Conservation (phyloP, 202 grass and related monocot species). For the Zizania palustris region DNA sequence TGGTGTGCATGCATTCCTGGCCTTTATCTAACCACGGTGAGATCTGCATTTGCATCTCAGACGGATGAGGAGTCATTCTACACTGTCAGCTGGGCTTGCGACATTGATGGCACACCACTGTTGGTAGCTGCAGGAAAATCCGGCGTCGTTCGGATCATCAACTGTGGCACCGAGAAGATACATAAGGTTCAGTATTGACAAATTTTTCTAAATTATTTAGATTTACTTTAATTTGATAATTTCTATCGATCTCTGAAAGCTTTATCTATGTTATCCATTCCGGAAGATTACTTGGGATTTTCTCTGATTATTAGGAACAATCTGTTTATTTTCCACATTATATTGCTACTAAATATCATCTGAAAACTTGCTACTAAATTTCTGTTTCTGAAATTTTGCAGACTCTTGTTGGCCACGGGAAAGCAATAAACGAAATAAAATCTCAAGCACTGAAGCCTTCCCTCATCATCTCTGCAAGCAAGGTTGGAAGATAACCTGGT, state of each 20-base stretch:
- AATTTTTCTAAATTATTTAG: too few species aligned
- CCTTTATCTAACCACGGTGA: constrained; percentile 32
- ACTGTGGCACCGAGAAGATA: constrained; percentile 82
- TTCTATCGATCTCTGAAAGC: too few species aligned
- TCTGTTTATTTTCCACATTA: background rate
- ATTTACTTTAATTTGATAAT: too few species aligned
- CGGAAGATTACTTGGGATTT: constrained; percentile 13
- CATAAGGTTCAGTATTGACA: constrained; percentile 57
- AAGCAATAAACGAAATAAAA: constrained; percentile 93
- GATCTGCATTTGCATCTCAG: constrained; percentile 43
- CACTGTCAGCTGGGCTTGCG: constrained; percentile 92
- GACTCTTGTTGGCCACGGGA: constrained; percentile 97
- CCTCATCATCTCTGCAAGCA: constrained; percentile 94
- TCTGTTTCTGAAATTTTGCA: constrained; percentile 53
- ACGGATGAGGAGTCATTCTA: constrained; percentile 94
- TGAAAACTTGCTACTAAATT: too few species aligned
- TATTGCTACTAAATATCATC: background rate
- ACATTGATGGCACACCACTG: constrained; percentile 71
- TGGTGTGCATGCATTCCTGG: too few species aligned
- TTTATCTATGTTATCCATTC: background rate
- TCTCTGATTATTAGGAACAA: constrained; percentile 1
- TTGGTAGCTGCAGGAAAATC: constrained; percentile 87
- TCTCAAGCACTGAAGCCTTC: constrained; percentile 89
- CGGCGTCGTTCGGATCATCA: constrained; percentile 83
- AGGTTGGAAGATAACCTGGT: constrained; percentile 45